Evolutionary conservation across 2,329 filamentous ascomycete species (phyloP), one percentile per base, ranked within the genome.

Genomic region (Pestalotiopsis sp.): DNA sequence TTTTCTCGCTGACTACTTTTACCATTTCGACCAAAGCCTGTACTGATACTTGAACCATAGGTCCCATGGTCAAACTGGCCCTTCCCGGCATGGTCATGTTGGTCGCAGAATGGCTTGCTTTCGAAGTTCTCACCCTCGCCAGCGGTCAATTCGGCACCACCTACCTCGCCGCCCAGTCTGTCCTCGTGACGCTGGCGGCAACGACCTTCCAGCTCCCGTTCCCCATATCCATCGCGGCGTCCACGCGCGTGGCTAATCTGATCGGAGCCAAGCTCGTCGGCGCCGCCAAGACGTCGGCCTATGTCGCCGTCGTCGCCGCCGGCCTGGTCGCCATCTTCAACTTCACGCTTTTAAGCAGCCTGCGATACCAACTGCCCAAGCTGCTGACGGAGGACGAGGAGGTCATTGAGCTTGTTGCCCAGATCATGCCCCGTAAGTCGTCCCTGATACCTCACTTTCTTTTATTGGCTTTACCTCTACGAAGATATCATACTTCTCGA

Each of bases 161-260:
- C 20, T 90, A 92, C 70, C 87, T 98, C 1, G 95, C 95, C 0
- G 95, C 96, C 0, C 95, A 99, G 80, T 95, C 92, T 41, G 91
- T 98, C 14, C 84, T 98, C 2, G 88, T 91, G 25, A 96, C 92
- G 0, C 84, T 97, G 60, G 90, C 91, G 0, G 89, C 91, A 11
- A 89, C 97, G 27, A 93, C 93, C 0, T 98, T 94, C 83, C 94
- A 97, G 79, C 91, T 98, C 63, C 94, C 95, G 0, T 98, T 98
- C 82, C 93, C 95, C 0, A 88, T 98, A 70, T 93, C 92, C 39
- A 95, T 98, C 68, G 95, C 95, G 2, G 90, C 92, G 0, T 95
- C 92, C 13, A 98, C 95, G 0, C 91, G 95, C 1, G 90, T 98
- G 14, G 95, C 95, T 20, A 98, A 98, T 75, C 83, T 98, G 41